Conservation (phyloP, 2,329 filamentous ascomycete species). For the Ophiocordyceps sinensis region DNA sequence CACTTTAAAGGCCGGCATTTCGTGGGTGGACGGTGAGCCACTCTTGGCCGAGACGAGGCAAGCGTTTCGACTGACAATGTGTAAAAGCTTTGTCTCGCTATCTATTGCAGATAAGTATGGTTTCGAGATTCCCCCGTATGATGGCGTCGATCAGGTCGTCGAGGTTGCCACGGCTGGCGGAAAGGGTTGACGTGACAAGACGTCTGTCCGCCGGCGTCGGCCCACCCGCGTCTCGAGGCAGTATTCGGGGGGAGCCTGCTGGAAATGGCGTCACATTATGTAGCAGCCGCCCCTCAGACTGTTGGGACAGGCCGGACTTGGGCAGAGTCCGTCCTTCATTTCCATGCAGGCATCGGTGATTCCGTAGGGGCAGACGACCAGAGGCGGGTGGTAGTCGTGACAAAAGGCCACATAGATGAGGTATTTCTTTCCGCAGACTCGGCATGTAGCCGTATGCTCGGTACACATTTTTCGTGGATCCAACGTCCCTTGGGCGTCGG, state of each 20-base stretch:
- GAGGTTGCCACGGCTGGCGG: constrained; percentile 46
- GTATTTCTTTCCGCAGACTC: constrained; percentile 45
- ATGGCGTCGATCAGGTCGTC: constrained; percentile 77
- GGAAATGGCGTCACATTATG: constrained; percentile 30
- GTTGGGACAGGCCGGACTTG: constrained; percentile 45
- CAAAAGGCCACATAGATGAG: constrained; percentile 45
- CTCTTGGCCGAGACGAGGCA: background rate
- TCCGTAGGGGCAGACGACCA: constrained; percentile 31
- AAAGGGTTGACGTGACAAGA: constrained; percentile 33
- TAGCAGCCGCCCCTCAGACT: constrained; percentile 39
- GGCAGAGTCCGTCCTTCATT: constrained; percentile 39
- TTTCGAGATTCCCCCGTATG: constrained; percentile 68
- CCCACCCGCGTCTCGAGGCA: background rate
- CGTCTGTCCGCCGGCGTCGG: background rate
- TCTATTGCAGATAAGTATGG: constrained; percentile 73
- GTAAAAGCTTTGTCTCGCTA: constrained; percentile 60
- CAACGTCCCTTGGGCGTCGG: constrained; percentile 1
- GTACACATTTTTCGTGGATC: constrained; percentile 40
- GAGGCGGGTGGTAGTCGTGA: constrained; percentile 32
- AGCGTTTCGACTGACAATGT: constrained; percentile 5
- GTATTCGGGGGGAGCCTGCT: no score
- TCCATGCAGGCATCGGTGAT: constrained; percentile 21
- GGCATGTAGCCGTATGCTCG: constrained; percentile 41
- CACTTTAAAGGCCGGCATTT: constrained; percentile 84
- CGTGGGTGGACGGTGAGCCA: constrained; percentile 61